phyloP scores from a whole-genome alignment of 768 basidiomycete species.

The Collybiopsis luxurians region DNA sequence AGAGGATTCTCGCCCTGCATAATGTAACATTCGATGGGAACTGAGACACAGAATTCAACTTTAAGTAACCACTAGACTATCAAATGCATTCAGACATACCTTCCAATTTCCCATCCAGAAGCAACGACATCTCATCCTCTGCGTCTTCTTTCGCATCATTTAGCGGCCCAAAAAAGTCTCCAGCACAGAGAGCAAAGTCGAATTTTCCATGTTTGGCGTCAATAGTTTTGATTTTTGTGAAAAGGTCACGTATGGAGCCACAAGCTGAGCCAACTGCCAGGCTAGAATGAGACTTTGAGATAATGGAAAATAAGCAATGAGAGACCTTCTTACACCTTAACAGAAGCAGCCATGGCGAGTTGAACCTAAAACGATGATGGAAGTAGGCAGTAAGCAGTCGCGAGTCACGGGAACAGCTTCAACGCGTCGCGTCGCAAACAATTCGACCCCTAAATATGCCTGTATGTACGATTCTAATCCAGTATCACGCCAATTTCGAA shows the following conservation, averaged over 20 bases:
- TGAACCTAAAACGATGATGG: not conserved
- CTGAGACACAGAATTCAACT: slow-evolving; percentile 38
- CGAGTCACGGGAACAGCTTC: no score
- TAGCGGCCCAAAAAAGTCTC: slow-evolving; percentile 82
- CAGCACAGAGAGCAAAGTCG: slow-evolving; percentile 74
- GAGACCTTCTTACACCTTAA: slow-evolving; percentile 34
- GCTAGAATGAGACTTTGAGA: slow-evolving; percentile 20
- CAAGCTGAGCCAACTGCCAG: slow-evolving; percentile 79
- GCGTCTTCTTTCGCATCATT: slow-evolving; percentile 28
- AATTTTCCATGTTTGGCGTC: slow-evolving; percentile 94
- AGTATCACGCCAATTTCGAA: no score
- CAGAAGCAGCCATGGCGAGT: slow-evolving; percentile 12
- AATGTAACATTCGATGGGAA: slow-evolving; percentile 88
- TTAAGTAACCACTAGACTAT: slow-evolving; percentile 6
- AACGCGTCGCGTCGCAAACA: no score
- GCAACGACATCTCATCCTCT: slow-evolving; percentile 52
- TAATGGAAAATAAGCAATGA: slow-evolving; percentile 4
- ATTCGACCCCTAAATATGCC: no score
- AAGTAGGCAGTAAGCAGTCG: no score
- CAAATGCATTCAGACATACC: slow-evolving; percentile 38
- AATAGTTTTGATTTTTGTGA: slow-evolving; percentile 78
- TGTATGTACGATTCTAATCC: no score
- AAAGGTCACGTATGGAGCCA: slow-evolving; percentile 72
- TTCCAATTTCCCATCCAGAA: slow-evolving; percentile 67
- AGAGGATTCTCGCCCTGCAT: slow-evolving; percentile 83